Conservation (phyloP, 768 basidiomycete species). For the Dioszegia hungarica region DNA sequence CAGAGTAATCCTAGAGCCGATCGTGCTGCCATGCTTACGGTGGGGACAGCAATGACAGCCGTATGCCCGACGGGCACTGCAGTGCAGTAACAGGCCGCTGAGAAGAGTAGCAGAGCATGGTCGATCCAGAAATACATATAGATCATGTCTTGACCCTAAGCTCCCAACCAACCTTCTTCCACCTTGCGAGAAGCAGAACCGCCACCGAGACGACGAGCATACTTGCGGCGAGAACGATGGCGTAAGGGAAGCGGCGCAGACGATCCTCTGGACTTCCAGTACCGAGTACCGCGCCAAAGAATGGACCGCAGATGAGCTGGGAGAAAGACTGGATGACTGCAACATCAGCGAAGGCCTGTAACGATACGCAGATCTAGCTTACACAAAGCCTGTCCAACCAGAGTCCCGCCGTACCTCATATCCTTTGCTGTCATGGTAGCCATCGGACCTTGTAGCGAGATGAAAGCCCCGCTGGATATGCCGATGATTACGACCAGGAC, state of each 20-base stretch:
- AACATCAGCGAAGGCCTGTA: not conserved
- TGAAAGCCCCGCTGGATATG: conserved; percentile 12
- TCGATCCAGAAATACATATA: no score
- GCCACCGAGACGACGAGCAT: conserved; percentile 1
- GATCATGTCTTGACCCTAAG: not conserved
- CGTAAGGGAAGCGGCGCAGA: conserved; percentile 6
- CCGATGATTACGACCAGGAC: conserved; percentile 13
- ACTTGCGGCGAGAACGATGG: conserved; percentile 8
- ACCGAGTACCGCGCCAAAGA: conserved; percentile 14
- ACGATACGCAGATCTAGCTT: not conserved
- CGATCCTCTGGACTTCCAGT: conserved; percentile 8
- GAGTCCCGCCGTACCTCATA: conserved; percentile 16
- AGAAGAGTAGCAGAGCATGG: no score
- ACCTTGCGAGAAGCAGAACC: conserved; percentile 1
- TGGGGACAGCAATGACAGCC: no score
- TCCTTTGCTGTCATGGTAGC: conserved; percentile 7
- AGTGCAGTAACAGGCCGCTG: no score
- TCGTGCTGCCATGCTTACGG: no score
- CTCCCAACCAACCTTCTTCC: not conserved
- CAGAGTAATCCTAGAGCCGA: no score
- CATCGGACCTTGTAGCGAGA: conserved; percentile 13
- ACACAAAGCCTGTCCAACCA: conserved; percentile 24
- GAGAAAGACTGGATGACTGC: conserved; percentile 13
- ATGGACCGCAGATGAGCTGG: conserved; percentile 16
- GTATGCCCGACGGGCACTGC: no score